Percentiles rank a stretch among this genome's conserved stretches.
Conservation (phyloP, 1,139 yeast genomes). For the Debaryomyces coudertii region DNA sequence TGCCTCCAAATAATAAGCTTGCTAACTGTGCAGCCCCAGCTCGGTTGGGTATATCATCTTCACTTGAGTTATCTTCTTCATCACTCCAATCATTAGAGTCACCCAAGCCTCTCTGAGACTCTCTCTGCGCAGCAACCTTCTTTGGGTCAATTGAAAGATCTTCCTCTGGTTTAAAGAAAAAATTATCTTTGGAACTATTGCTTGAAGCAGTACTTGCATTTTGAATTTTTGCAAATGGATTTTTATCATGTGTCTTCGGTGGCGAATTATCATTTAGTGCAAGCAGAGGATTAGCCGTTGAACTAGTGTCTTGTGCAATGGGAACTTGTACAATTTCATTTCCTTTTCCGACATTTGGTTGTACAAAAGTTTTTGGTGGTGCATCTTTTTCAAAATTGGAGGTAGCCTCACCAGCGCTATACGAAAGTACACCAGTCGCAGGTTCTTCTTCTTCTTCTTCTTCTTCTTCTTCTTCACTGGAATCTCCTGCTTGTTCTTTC, state of each 20-base stretch:
- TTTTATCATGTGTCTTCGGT: slow-evolving; percentile 32
- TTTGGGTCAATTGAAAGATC: slow-evolving; percentile 47
- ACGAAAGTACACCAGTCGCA: slow-evolving; percentile 32
- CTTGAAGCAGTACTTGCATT: slow-evolving; percentile 12
- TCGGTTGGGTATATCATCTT: slow-evolving; percentile 49
- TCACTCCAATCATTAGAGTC: slow-evolving; percentile 63
- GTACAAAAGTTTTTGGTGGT: neutral
- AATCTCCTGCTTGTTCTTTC: slow-evolving; percentile 42
- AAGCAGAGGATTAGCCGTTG: neutral
- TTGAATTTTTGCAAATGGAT: slow-evolving; percentile 42
- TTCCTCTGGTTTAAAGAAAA: slow-evolving; percentile 53
- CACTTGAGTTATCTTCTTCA: slow-evolving; percentile 56
- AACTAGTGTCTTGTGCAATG: too few species aligned
- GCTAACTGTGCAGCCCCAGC: slow-evolving; percentile 68
- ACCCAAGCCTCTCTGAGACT: slow-evolving; percentile 61
- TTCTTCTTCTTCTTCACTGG: slow-evolving; percentile 23
- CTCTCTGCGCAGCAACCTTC: slow-evolving; percentile 66
- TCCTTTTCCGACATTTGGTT: neutral
- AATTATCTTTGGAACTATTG: slow-evolving; percentile 32
- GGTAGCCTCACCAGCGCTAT: slow-evolving; percentile 24
- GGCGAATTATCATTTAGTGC: neutral
- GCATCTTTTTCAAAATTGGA: neutral
- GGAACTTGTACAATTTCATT: neutral
- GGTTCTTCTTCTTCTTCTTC: slow-evolving; percentile 25
- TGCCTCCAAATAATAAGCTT: slow-evolving; percentile 62